phyloP scores from a whole-genome alignment of 2,329 filamentous ascomycete genomes.

The Xylaria sp. region DNA sequence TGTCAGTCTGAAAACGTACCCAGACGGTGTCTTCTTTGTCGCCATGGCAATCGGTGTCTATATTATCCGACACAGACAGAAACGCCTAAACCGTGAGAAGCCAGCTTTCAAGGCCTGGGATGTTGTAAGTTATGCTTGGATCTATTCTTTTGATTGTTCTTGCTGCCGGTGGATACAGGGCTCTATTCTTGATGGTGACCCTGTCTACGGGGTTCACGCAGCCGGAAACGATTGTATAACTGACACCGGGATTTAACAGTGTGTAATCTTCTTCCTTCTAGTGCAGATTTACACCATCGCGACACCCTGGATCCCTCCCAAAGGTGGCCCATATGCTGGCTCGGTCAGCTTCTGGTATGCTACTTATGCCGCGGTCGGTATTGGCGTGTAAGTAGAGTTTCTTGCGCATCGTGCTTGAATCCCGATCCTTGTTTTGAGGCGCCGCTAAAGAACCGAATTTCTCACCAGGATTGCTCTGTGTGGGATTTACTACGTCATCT shows the following conservation, averaged over 20 bases:
- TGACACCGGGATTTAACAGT: constrained; percentile 30
- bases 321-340: constrained; percentile 66
- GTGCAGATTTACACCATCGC: constrained; percentile 71
- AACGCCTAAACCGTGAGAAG: constrained; percentile 58
- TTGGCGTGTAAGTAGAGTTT: constrained; percentile 68
- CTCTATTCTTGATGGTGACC: no score
- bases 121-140: constrained; percentile 35
- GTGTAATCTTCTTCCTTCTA: constrained; percentile 68
- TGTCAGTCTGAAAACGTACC: constrained; percentile 69
- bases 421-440: background rate
- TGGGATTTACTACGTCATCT: constrained; percentile 67
- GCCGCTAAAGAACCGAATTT: constrained; percentile 1
- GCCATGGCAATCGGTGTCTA: constrained; percentile 67
- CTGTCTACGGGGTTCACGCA: background rate
- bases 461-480: constrained; percentile 61
- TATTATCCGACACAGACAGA: constrained; percentile 66
- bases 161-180: background rate
- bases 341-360: constrained; percentile 80
- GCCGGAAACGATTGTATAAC: background rate
- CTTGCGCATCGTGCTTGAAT: background rate
- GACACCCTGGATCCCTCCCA: constrained; percentile 78
- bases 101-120: constrained; percentile 71
- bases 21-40: constrained; percentile 66
- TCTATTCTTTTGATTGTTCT: background rate
- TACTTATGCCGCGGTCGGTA: constrained; percentile 73